These are phyloP conservation scores for Exidia glandulosa DNA, from an alignment of 768 basidiomycete species.

Conservation along the genomic window DNA sequence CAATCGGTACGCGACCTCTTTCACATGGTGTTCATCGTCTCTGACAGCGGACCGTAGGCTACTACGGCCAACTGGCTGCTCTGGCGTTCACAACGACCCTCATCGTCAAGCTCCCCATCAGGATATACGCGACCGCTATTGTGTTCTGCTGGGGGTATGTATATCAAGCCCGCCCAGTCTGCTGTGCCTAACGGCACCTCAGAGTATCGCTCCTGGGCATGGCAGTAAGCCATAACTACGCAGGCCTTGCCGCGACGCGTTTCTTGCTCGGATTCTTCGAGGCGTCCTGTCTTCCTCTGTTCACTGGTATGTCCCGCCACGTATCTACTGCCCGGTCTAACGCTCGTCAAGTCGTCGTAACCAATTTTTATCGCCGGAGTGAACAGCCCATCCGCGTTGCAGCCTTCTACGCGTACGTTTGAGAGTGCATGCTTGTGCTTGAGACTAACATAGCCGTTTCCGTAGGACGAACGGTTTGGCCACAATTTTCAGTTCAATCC, in stretches of 20 bases:
- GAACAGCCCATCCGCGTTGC: constrained; percentile 24
- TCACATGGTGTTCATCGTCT: neutral
- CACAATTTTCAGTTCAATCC: constrained; percentile 23
- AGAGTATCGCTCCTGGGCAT: constrained; percentile 12
- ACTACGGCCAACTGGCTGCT: constrained; percentile 11
- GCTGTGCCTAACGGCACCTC: neutral
- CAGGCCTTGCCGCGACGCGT: constrained; percentile 28
- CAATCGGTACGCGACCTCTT: neutral
- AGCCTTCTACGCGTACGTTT: neutral
- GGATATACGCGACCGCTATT: constrained; percentile 11
- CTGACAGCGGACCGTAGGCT: constrained; percentile 3
- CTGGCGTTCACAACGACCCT: constrained; percentile 16
- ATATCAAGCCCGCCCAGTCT: neutral
- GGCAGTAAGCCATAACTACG: constrained; percentile 23
- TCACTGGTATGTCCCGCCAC: neutral
- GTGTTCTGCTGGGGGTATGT: constrained; percentile 12
- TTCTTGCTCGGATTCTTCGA: constrained; percentile 38
- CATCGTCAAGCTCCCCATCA: constrained; percentile 16
- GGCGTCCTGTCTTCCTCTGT: constrained; percentile 21
- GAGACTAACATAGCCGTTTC: neutral
- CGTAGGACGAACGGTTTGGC: neutral
- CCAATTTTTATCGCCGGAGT: constrained; percentile 25
- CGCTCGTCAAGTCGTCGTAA: constrained; percentile 13
- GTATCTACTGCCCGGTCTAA: neutral
- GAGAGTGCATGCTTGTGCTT: neutral